Percentiles rank a stretch among this genome's conserved stretches.
Conservation (phyloP, 1,139 yeast genomes). For the Oligophagozyma castellii region DNA sequence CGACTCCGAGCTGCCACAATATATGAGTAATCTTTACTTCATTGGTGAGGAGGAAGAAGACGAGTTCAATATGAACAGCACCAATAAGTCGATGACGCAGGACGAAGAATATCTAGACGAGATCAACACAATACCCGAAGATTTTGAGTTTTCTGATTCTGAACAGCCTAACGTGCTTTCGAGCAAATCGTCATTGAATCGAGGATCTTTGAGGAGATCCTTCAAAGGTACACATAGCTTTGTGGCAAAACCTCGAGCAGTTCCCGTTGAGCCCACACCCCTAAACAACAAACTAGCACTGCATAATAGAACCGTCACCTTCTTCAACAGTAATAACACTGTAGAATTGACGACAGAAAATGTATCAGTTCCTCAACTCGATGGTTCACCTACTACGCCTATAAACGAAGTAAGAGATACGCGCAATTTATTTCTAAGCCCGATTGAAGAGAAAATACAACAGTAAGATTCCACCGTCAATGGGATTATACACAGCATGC, state of each 20-base stretch:
- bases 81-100: constrained; percentile 1
- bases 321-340: constrained; percentile 29
- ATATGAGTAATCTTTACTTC: constrained; percentile 21
- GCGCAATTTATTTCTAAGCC: no score
- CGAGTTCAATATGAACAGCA: constrained; percentile 12
- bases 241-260: constrained; percentile 21
- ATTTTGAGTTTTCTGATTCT: constrained; percentile 37
- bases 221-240: constrained; percentile 24
- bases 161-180: constrained; percentile 11
- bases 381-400: no score
- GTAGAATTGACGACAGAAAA: no score
- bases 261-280: constrained; percentile 21
- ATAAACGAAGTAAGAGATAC: no score
- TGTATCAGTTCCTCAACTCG: no score
- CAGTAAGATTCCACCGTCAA: no score
- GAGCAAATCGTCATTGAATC: constrained; percentile 3
- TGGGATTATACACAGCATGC: no score
- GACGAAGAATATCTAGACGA: constrained; percentile 33
- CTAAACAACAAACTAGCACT: constrained; percentile 37
- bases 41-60: constrained; percentile 26
- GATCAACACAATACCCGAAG: constrained; percentile 45
- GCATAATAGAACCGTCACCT: constrained; percentile 41
- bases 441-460: no score
- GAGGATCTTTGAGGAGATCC: constrained; percentile 9
- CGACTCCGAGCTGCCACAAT: constrained; percentile 22